These are phyloP conservation scores for Tilletia setariae DNA, from an alignment of 1,284 basidiomycete genomes.

Conservation along the genomic window DNA sequence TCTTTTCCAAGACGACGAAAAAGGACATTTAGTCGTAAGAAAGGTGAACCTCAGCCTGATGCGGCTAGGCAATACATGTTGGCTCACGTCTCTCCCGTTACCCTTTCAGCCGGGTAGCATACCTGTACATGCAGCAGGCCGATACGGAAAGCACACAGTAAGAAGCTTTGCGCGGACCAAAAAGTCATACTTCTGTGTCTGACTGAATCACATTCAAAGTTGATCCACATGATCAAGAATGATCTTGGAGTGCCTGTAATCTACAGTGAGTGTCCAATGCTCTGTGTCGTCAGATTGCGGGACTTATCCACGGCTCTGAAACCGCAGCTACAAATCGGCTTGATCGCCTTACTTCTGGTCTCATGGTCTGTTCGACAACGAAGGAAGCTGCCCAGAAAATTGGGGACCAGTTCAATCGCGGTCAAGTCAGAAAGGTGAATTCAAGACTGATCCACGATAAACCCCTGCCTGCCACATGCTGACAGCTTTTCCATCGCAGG, in stretches of 20 bases:
- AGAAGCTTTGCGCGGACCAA: not conserved
- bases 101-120: conserved; percentile 41
- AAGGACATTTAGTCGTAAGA: conserved; percentile 79
- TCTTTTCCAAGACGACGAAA: conserved; percentile 70
- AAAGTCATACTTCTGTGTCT: conserved; percentile 51
- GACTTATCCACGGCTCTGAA: not conserved
- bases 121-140: conserved; percentile 50
- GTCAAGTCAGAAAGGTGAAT: conserved; percentile 66
- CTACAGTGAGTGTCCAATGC: conserved; percentile 63
- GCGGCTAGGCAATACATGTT: not conserved
- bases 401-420: conserved; percentile 57
- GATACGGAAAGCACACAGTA: conserved; percentile 42
- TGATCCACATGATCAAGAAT: conserved; percentile 78
- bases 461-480: not conserved
- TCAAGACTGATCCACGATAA: conserved; percentile 57
- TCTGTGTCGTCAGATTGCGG: not conserved
- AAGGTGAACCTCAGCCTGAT: conserved; percentile 24
- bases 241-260: conserved; percentile 80
- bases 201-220: conserved; percentile 62
- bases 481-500: conserved; percentile 5
- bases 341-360: conserved; percentile 88
- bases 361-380: conserved; percentile 88
- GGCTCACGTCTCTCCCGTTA: too few relatives aligned
- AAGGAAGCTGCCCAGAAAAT: conserved; percentile 69
- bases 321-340: conserved; percentile 78